Base-by-base conservation (phyloP, 2,329 filamentous ascomycete species). In the Alternaria arbusti region DNA sequence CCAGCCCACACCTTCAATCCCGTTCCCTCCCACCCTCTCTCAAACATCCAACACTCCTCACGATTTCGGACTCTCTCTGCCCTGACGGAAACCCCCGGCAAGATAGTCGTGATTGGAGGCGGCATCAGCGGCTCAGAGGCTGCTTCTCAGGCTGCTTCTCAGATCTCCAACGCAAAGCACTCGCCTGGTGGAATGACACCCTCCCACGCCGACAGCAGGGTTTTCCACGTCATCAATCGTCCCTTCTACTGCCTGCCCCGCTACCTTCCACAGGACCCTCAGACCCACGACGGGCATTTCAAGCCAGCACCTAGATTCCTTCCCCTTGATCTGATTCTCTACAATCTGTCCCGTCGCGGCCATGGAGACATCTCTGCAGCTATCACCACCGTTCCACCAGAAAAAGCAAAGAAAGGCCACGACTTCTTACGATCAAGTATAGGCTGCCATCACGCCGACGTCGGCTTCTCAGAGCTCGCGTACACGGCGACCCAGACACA, bases 71-170 rank as follows among this genome's bases (percentile, higher is more conserved):
- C 69, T 11, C 46, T 78, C 5, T 57, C 63, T 1, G 62, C 64
- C 5, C 63, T 79, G 12, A 65, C 68, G 8, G 25, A 66, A 5
- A 63, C 46, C 5, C 20, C 72, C 1, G 86, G 87, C 17, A 92
- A 89, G 72, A 88, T 96, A 15, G 83, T 93, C 1, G 84, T 96
- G 0, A 87, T 94, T 1, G 93, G 93, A 1, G 92, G 92, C 0
- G 91, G 94, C 71, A 94, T 96, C 86, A 95, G 92, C 3, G 92
- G 92, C 0, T 87, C 91, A 6, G 93, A 96, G 81, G 90, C 90
- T 52, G 90, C 92, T 0, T 89, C 88, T 10, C 89, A 89, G 2
- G 87, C 94, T 54, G 91, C 91, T 11, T 84, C 88, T 5, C 88
- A 94, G 65, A 78, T 95, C 1, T 94, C 92, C 0, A 88, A 88